phyloP scores from a whole-genome alignment of 23 red algal genomes.

The Gracilaria vermiculophylla region DNA sequence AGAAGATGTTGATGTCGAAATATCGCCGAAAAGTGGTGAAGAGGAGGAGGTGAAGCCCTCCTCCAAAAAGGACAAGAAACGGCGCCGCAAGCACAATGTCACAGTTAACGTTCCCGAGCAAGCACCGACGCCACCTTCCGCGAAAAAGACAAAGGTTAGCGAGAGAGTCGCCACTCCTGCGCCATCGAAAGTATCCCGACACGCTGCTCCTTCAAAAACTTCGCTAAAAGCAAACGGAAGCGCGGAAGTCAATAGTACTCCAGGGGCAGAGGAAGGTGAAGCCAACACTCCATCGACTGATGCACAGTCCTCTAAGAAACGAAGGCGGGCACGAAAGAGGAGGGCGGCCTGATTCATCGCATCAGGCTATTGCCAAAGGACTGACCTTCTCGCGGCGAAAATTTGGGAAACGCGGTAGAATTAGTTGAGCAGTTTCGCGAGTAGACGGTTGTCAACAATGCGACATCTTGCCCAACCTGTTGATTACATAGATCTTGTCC shows the following conservation, averaged over 20 bases:
- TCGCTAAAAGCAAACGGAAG: slow-evolving; percentile 13
- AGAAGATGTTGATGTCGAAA: background rate
- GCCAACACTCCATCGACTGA: background rate
- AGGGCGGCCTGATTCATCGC: background rate
- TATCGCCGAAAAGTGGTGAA: background rate
- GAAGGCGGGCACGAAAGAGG: slow-evolving; percentile 30
- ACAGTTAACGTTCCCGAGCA: background rate
- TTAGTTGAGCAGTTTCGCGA: background rate
- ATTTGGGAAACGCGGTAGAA: background rate
- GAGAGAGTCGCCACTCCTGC: slow-evolving; percentile 42
- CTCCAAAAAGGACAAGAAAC: background rate
- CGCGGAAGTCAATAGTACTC: background rate
- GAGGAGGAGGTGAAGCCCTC: background rate
- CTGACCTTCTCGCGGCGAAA: background rate
- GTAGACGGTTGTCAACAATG: background rate
- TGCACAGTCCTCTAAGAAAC: slow-evolving; percentile 18
- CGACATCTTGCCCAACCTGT: background rate
- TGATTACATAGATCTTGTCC: too few species aligned
- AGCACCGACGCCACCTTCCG: slow-evolving; percentile 5
- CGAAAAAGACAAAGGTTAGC: slow-evolving; percentile 57
- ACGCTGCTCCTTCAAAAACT: background rate
- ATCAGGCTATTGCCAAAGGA: background rate
- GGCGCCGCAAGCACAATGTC: slow-evolving; percentile 10
- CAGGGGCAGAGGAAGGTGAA: background rate
- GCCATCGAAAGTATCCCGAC: background rate